A percentile compares a stretch with the other conserved stretches of the same genome.
These are phyloP conservation scores for Parachlorella kessleri DNA, from an alignment of 139 green algal genomes.

Conservation along the genomic window DNA sequence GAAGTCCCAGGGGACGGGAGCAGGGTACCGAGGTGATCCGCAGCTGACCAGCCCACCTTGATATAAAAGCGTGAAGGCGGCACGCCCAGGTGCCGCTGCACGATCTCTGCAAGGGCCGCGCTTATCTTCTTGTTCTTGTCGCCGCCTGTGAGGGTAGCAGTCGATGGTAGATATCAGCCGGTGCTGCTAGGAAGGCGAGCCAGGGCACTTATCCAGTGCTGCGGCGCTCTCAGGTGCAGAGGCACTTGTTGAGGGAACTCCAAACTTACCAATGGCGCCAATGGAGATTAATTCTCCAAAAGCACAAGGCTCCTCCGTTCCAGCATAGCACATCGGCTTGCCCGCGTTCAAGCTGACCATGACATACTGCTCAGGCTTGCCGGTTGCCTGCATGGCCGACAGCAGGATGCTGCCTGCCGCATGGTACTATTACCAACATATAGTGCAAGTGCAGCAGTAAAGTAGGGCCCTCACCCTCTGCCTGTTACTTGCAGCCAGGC, in stretches of 20 bases:
- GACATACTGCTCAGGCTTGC: slow-evolving; percentile 55
- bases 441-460: too few relatives aligned
- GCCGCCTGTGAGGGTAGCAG: slow-evolving; percentile 49
- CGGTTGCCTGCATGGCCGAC: too few relatives aligned
- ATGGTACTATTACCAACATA: too few relatives aligned
- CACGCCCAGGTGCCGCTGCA: slow-evolving; percentile 50
- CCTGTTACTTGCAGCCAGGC: too few relatives aligned
- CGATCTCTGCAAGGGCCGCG: slow-evolving; percentile 45
- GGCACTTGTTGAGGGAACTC: too few relatives aligned
- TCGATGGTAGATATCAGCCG: neutral
- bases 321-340: slow-evolving; percentile 50
- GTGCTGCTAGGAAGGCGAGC: neutral
- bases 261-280: slow-evolving; percentile 21
- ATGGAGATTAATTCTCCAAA: slow-evolving; percentile 63
- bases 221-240: too few relatives aligned
- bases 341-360: slow-evolving; percentile 46
- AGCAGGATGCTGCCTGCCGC: too few relatives aligned
- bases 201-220: too few relatives aligned
- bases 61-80: slow-evolving; percentile 54
- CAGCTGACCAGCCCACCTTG: slow-evolving; percentile 19
- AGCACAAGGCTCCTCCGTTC: slow-evolving; percentile 58
- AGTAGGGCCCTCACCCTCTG: too few relatives aligned
- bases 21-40: neutral
- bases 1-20: neutral
- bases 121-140: slow-evolving; percentile 55